Evolutionary conservation across 176 grass and related monocot genomes (phyloP).

Genomic region (Carex cristatella): DNA sequence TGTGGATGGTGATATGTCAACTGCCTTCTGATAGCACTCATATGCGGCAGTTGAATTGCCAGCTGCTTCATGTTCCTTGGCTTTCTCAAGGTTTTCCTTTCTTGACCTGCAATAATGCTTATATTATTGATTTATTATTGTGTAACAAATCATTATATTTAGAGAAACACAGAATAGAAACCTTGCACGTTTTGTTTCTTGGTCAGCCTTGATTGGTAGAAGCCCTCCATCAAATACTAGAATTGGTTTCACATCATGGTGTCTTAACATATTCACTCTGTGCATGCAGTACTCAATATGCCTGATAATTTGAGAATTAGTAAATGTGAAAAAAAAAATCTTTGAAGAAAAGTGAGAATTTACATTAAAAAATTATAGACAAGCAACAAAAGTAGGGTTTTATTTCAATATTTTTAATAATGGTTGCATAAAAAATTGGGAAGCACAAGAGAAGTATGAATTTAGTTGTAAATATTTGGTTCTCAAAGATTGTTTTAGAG

Average conservation of each 20-base stretch:
- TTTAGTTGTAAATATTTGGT: neutral
- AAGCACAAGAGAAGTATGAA: neutral
- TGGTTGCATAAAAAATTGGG: neutral
- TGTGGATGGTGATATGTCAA: conserved; percentile 89
- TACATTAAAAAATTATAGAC: neutral
- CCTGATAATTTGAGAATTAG: conserved; percentile 39
- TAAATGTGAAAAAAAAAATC: neutral
- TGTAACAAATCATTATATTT: conserved; percentile 20
- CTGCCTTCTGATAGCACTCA: conserved; percentile 94
- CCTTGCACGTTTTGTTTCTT: conserved; percentile 85
- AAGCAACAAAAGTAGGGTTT: neutral
- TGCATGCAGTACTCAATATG: conserved; percentile 91
- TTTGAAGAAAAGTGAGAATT: neutral
- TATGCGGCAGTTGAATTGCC: conserved; percentile 84
- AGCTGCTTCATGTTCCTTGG: conserved; percentile 76
- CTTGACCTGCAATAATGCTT: conserved; percentile 41
- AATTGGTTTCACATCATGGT: conserved; percentile 78
- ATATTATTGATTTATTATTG: neutral
- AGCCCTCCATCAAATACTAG: conserved; percentile 91
- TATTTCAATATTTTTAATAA: neutral
- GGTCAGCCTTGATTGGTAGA: conserved; percentile 81
- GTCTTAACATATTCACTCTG: conserved; percentile 75
- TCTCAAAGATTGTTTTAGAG: neutral
- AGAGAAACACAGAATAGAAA: conserved; percentile 28
- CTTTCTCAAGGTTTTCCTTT: conserved; percentile 89